These are phyloP conservation scores for Hypoxylon lienhwacheense DNA, from an alignment of 495 filamentous ascomycete species.

Conservation along the genomic window DNA sequence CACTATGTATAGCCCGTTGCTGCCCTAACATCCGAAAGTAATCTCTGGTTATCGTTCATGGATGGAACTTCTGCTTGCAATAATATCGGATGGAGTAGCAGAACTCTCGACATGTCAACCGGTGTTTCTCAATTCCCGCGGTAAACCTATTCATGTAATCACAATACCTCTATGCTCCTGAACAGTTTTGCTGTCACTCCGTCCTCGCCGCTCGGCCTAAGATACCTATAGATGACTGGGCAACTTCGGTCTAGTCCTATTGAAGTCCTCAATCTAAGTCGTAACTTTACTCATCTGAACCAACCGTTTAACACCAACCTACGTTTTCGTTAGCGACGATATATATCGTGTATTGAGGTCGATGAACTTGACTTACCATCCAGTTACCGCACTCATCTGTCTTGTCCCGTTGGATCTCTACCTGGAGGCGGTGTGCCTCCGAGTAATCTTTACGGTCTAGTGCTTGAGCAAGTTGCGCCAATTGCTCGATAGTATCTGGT, in stretches of 20 bases:
- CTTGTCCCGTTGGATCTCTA: slow-evolving; percentile 79
- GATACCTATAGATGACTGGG: no score
- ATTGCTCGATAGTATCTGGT: slow-evolving; percentile 72
- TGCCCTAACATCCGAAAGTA: no score
- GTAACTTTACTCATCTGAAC: slow-evolving; percentile 90
- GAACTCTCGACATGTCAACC: slow-evolving; percentile 1
- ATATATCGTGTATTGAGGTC: slow-evolving; percentile 4
- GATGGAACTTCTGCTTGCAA: neutral
- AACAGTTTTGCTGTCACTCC: slow-evolving; percentile 15
- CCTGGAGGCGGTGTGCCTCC: slow-evolving; percentile 71
- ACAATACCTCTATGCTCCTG: slow-evolving; percentile 26
- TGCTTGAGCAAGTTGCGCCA: slow-evolving; percentile 63
- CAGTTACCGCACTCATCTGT: slow-evolving; percentile 86
- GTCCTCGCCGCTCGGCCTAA: no score
- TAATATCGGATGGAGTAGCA: neutral
- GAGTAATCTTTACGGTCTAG: slow-evolving; percentile 74
- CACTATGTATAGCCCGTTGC: no score
- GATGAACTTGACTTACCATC: slow-evolving; percentile 72
- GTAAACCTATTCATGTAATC: slow-evolving; percentile 27
- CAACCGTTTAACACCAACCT: slow-evolving; percentile 90
- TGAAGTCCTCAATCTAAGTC: slow-evolving; percentile 12
- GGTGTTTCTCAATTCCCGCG: slow-evolving; percentile 20
- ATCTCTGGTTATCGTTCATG: no score
- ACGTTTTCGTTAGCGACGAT: slow-evolving; percentile 23
- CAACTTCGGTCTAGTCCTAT: neutral